Evolutionary conservation across 352 stramenopile species (phyloP), one percentile per base, ranked within the genome.

Genomic region (Globisporangium nodosum): DNA sequence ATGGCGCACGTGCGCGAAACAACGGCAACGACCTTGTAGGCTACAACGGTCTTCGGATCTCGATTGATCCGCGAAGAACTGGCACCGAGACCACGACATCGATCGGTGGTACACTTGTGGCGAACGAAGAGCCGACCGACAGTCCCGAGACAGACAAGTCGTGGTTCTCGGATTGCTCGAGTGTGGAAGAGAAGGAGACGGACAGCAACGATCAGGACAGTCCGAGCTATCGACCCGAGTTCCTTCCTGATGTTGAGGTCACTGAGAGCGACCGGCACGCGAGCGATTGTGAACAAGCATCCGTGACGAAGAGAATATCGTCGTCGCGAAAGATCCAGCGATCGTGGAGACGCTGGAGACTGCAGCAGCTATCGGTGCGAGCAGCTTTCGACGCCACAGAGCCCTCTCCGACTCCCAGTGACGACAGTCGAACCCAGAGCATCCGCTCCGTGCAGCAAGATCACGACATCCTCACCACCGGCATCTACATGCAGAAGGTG

Each of bases 31-130:
- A 58, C 1, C 35, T 35, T 39, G 40, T 9, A 24, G 31, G 13
- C 18, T 40, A 30, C 18, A 35, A 42, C 21, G n/a, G 13, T 20
- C 42, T 53, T 30, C 40, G 40, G 18, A 51, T 56, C 35, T n/a
- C 59, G n/a, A 31, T 47, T 27, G 53, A 52, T 30, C 18, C 46
- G 27, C 72, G 58, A 53, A 54, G 68, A 62, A 60, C 46, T 5
- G 68, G 74, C 42, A 73, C 65, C 15, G 72, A 76, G 33, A 69
- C 58, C 0, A 63, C 65, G n/a, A 67, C 71, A 13, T 70, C 67
- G 3, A 40, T 67, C 20, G 57, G 66, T 13, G 64, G 64, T 8
- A 63, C 60, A 33, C 53, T 55, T 5, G 35, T 66, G 2, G 58
- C 50, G 5, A 65, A 33, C 47, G 70, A 63, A 20, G 64, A 75